Evolutionary conservation across 345 rosid genomes (phyloP), one percentile per base, ranked within the genome.

Genomic region (Eutrema yunnanense): DNA sequence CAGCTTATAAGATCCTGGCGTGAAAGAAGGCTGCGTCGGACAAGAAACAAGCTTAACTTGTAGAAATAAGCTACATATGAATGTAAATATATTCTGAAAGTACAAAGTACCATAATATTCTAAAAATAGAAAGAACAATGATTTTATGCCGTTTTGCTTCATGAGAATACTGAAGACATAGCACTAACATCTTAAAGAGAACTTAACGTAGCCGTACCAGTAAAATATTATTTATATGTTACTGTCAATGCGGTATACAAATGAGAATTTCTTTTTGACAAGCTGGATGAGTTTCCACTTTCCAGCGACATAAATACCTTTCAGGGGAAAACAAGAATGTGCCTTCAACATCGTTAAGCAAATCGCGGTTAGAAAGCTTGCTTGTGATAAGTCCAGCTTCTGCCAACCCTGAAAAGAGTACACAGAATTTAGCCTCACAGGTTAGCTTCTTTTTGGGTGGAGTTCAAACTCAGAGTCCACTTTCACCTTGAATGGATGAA

Each of bases 341-440:
- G 65, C 85, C 78, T 57, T 80, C 82, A 41, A 73, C 77, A 55
- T 89, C 86, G 38, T 78, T 79, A 54, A 83, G 79, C 82, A 95
- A 73, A 87, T 90, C 97, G 38, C 56, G 79, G 68, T 82, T 78
- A 70, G 97, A 95, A 78, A 95, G 94, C 86, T 86, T 95, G 87
- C 99, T 95, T 26, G 96, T 77, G 79, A 95, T 88, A 58, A 95
- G 92, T 57, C 99, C 99, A 36, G 99, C 94, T 85, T 95, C 97
- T 74, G 97, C 99, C 88, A 95, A 84, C 73, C 99, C 97, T 95
- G 86, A 78, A 83, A 84, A 53, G 72, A 72, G 71, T 61, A 64
- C 40, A 50, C 69, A 44, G 69, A 75, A 73, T 47, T 72, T 51
- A 61, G 67, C 34, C 16, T 59, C 56, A 52, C 26, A 37, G 13